These are phyloP conservation scores for Aspergillus conjunctus DNA, from an alignment of 495 filamentous ascomycete species.

Conservation along the genomic window DNA sequence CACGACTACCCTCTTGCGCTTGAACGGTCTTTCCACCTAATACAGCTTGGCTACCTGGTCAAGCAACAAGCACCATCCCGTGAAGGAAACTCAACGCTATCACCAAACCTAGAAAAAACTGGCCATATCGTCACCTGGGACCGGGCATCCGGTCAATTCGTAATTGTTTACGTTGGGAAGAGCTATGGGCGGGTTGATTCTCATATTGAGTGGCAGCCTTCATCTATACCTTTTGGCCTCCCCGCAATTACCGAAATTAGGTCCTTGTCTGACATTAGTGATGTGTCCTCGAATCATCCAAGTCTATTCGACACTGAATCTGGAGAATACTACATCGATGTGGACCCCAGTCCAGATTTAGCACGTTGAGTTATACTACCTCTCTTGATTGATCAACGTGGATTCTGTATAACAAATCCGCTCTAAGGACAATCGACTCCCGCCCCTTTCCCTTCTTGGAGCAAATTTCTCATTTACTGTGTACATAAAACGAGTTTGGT, in stretches of 20 bases:
- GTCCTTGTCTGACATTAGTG: background rate
- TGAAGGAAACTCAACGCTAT: background rate
- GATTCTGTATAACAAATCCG: too few species aligned
- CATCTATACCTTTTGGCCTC: slow-evolving; percentile 22
- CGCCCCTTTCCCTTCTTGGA: too few species aligned
- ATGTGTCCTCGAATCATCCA: background rate
- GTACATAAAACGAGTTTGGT: too few species aligned
- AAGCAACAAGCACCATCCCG: slow-evolving; percentile 12
- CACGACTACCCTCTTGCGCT: slow-evolving; percentile 19
- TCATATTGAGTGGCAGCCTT: slow-evolving; percentile 9
- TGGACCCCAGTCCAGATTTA: slow-evolving; percentile 18
- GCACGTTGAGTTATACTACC: background rate
- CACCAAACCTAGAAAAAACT: slow-evolving; percentile 32
- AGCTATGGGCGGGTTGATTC: slow-evolving; percentile 23
- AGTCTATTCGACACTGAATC: background rate
- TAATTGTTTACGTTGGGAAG: slow-evolving; percentile 35
- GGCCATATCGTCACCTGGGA: slow-evolving; percentile 47
- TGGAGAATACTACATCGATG: slow-evolving; percentile 12
- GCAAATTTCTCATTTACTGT: too few species aligned
- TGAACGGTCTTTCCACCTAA: slow-evolving; percentile 31
- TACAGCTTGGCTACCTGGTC: slow-evolving; percentile 42
- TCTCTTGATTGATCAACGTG: too few species aligned
- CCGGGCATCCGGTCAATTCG: slow-evolving; percentile 33
- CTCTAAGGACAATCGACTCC: too few species aligned
- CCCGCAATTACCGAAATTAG: slow-evolving; percentile 25